phyloP scores from a whole-genome alignment of 1,139 yeast genomes.

The Trichomonascaceae sp. region DNA sequence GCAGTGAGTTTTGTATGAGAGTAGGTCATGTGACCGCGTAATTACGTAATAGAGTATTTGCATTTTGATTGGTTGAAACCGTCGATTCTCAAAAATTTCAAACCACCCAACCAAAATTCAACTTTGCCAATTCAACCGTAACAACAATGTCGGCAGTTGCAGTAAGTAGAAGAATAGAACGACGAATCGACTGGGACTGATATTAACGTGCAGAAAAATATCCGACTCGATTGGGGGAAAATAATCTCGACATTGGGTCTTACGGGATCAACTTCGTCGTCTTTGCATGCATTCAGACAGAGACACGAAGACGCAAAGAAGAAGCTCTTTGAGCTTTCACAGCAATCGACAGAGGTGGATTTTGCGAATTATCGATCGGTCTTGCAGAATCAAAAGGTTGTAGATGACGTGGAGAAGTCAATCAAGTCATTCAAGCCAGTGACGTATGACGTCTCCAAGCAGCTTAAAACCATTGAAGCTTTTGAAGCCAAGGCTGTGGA shows the following conservation, averaged over 20 bases:
- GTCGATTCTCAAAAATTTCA: constrained; percentile 6
- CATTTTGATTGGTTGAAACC: constrained; percentile 4
- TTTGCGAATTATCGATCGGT: constrained; percentile 72
- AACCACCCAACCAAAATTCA: constrained; percentile 8
- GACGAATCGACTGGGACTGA: background rate
- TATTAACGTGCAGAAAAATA: constrained; percentile 44
- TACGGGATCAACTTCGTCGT: constrained; percentile 85
- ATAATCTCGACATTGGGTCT: constrained; percentile 83
- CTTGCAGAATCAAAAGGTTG: constrained; percentile 75
- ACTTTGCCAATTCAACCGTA: constrained; percentile 4
- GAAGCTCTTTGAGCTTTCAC: constrained; percentile 59
- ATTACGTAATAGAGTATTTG: background rate
- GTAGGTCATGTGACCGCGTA: background rate
- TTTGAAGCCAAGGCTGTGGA: constrained; percentile 94
- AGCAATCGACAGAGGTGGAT: constrained; percentile 73
- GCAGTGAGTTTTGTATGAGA: background rate
- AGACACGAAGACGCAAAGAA: constrained; percentile 97
- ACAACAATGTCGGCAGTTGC: constrained; percentile 17
- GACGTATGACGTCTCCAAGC: constrained; percentile 80
- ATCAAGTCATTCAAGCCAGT: constrained; percentile 73
- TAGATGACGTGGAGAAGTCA: constrained; percentile 75
- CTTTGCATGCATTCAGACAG: constrained; percentile 90
- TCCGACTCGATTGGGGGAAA: constrained; percentile 93
- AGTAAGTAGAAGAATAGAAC: constrained; percentile 14
- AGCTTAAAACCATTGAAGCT: constrained; percentile 83